Evolutionary conservation across 192 early-diverging fungal genomes (phyloP).

Genomic region (Dissophora ornata): DNA sequence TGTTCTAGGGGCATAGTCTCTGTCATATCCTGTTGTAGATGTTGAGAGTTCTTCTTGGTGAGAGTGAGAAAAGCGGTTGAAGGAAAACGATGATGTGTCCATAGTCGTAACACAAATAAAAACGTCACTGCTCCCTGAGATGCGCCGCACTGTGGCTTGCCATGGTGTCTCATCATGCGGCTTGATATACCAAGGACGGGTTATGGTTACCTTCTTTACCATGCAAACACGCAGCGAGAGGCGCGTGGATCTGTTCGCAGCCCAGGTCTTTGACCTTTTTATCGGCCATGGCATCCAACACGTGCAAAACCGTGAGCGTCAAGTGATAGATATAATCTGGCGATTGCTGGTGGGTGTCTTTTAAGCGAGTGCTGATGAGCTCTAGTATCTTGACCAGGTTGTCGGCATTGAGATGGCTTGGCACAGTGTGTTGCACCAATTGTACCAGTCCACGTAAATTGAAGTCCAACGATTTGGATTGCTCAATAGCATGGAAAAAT

Average conservation of each 20-base stretch:
- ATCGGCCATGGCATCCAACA: constrained; percentile 15
- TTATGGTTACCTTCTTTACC: background rate
- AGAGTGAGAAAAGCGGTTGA: no score
- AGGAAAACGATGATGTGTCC: no score
- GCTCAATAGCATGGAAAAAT: background rate
- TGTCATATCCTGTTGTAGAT: no score
- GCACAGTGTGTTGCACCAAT: background rate
- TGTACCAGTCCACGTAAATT: constrained; percentile 1
- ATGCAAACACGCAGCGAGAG: background rate
- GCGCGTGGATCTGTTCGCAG: background rate
- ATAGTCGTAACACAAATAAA: no score
- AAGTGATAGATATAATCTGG: background rate
- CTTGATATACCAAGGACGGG: constrained; percentile 3
- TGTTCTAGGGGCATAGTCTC: no score
- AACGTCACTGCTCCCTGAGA: no score
- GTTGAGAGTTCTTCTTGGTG: no score
- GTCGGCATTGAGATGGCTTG: background rate
- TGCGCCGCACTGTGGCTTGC: constrained; percentile 1
- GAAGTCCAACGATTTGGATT: background rate
- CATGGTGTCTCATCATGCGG: constrained; percentile 3
- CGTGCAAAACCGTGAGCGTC: constrained; percentile 3
- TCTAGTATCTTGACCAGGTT: constrained; percentile 9
- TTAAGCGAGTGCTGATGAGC: background rate
- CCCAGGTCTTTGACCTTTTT: background rate
- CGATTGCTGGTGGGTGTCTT: constrained; percentile 4